phyloP scores from a whole-genome alignment of 148 eudicot species.

The Fallopia convolvulus region DNA sequence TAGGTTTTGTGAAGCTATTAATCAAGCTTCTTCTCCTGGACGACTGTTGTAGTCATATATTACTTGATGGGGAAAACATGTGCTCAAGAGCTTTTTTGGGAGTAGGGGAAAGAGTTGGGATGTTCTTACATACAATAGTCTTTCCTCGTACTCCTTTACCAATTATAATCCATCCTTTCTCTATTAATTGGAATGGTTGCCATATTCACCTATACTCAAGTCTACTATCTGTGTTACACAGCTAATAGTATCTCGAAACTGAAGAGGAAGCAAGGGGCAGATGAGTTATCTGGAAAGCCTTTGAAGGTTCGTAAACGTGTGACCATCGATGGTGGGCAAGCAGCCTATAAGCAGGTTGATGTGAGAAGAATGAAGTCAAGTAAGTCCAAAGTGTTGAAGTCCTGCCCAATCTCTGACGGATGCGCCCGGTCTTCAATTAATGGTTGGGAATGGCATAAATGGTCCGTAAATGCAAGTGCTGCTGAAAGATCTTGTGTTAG shows the following conservation, averaged over 20 bases:
- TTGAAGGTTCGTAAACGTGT: constrained; percentile 36
- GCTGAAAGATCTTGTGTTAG: constrained; percentile 72
- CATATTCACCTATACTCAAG: not conserved
- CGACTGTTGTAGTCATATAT: not conserved
- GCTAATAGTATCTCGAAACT: constrained; percentile 35
- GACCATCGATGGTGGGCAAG: constrained; percentile 30
- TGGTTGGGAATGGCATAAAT: constrained; percentile 96
- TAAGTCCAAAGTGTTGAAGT: constrained; percentile 30
- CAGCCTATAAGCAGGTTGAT: constrained; percentile 24
- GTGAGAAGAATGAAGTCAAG: constrained; percentile 23
- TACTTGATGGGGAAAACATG: not conserved
- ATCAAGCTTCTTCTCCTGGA: not conserved
- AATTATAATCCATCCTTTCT: not conserved
- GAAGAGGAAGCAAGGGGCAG: constrained; percentile 45
- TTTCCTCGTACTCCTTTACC: not conserved
- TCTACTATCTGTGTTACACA: constrained; percentile 15
- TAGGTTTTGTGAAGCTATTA: not conserved
- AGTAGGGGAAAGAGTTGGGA: constrained; percentile 1
- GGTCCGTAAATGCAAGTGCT: constrained; percentile 77
- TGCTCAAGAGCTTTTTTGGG: not conserved
- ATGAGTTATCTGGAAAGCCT: constrained; percentile 27
- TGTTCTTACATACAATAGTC: not conserved
- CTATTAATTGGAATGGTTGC: not conserved
- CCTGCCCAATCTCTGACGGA: constrained; percentile 63
- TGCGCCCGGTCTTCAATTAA: constrained; percentile 85